These are phyloP conservation scores for Arthroderma sp. DNA, from an alignment of 2,329 filamentous ascomycete genomes.

Conservation along the genomic window DNA sequence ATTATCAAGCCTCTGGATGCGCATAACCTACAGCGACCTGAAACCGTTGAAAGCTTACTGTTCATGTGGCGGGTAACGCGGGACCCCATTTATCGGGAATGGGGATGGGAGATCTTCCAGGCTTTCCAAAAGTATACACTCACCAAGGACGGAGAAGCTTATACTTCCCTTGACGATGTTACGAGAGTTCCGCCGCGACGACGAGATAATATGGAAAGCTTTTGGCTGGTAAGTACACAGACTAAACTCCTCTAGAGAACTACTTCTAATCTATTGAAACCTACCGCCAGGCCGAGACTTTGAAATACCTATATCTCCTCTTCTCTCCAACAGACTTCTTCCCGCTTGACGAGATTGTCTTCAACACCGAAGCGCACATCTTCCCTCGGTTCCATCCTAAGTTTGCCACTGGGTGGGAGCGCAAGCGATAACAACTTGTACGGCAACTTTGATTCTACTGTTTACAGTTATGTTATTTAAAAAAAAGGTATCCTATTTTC, in stretches of 20 bases:
- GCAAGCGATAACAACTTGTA: constrained; percentile 12
- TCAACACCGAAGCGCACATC: constrained; percentile 92
- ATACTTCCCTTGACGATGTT: neutral
- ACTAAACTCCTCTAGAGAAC: constrained; percentile 62
- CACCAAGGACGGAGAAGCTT: constrained; percentile 43
- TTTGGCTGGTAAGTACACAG: constrained; percentile 57
- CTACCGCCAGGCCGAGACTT: constrained; percentile 95
- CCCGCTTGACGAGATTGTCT: constrained; percentile 72
- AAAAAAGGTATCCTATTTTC: too few species aligned
- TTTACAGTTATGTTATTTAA: too few species aligned
- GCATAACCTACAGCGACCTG: constrained; percentile 88
- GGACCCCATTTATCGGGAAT: constrained; percentile 76
- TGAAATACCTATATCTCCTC: constrained; percentile 94
- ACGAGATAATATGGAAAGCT: constrained; percentile 65
- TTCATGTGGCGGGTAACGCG: constrained; percentile 99
- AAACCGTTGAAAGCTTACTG: constrained; percentile 91
- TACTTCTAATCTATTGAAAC: constrained; percentile 58
- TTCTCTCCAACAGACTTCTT: constrained; percentile 76
- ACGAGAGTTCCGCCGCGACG: constrained; percentile 4
- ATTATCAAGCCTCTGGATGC: constrained; percentile 66
- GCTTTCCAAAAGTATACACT: constrained; percentile 76
- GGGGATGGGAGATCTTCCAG: constrained; percentile 98
- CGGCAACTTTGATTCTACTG: too few species aligned
- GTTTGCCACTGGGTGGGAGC: constrained; percentile 28
- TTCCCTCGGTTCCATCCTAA: constrained; percentile 75